phyloP scores from a whole-genome alignment of 441 rosid species.

The Metrosideros polymorpha region DNA sequence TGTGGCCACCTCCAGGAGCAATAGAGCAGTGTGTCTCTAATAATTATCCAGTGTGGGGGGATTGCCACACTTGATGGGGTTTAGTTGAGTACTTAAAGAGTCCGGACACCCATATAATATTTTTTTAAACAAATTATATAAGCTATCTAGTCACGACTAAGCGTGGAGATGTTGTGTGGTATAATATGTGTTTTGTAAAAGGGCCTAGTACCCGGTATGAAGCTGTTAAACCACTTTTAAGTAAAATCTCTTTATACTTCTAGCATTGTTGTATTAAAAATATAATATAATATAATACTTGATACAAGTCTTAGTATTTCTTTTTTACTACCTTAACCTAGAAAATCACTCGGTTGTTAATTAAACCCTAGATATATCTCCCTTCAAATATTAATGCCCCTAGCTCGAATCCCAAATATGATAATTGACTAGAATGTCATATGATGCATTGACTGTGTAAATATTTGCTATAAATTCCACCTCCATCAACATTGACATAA shows the following conservation, averaged over 20 bases:
- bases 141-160: no score
- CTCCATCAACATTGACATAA: not conserved
- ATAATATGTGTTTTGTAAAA: not conserved
- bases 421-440: not conserved
- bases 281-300: no score
- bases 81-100: not conserved
- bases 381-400: not conserved
- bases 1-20: not conserved
- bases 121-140: no score
- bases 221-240: not conserved
- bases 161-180: not conserved
- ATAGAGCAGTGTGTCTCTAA: not conserved
- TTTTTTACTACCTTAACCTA: not conserved
- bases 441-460: not conserved
- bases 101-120: rapidly evolving
- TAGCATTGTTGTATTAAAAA: not conserved
- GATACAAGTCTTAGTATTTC: not conserved
- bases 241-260: not conserved
- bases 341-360: not conserved
- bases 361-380: not conserved
- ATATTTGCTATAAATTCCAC: not conserved
- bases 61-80: not conserved
- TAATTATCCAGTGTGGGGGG: not conserved
- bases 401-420: not conserved
- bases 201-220: not conserved